Evolutionary conservation across 1,284 basidiomycete genomes (phyloP).

Genomic region (Thelephora terrestris): DNA sequence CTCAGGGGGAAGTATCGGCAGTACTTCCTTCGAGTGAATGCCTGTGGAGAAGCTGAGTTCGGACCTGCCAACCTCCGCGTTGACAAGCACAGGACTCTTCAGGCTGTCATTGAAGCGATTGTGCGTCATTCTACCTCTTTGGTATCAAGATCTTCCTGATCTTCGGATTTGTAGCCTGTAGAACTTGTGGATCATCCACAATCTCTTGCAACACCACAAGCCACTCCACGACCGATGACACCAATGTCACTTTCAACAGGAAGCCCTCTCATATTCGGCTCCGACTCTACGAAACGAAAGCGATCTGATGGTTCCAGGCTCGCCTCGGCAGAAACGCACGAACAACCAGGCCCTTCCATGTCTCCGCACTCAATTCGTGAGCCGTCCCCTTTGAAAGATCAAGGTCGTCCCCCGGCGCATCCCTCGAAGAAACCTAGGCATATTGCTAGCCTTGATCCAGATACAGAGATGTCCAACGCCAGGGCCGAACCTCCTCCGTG

Average conservation of each 20-base stretch:
- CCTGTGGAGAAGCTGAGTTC: constrained; percentile 25
- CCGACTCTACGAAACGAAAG: neutral
- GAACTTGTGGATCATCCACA: neutral
- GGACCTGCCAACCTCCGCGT: constrained; percentile 25
- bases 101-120: constrained; percentile 23
- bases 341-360: neutral
- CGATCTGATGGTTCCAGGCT: neutral
- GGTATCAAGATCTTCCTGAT: constrained; percentile 8
- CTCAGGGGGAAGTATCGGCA: constrained; percentile 62
- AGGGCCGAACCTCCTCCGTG: neutral
- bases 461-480: neutral
- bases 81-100: constrained; percentile 20
- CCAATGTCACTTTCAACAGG: constrained; percentile 3
- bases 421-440: neutral
- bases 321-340: neutral
- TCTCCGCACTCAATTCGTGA: neutral
- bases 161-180: neutral
- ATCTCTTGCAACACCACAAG: neutral
- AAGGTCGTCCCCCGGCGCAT: neutral
- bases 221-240: constrained; percentile 5
- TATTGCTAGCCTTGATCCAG: neutral
- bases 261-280: neutral
- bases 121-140: constrained; percentile 11
- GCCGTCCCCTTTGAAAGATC: neutral
- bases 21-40: constrained; percentile 51